These are phyloP conservation scores for Scopulariopsis brevicaulis DNA, from an alignment of 2,329 filamentous ascomycete species.

Conservation along the genomic window DNA sequence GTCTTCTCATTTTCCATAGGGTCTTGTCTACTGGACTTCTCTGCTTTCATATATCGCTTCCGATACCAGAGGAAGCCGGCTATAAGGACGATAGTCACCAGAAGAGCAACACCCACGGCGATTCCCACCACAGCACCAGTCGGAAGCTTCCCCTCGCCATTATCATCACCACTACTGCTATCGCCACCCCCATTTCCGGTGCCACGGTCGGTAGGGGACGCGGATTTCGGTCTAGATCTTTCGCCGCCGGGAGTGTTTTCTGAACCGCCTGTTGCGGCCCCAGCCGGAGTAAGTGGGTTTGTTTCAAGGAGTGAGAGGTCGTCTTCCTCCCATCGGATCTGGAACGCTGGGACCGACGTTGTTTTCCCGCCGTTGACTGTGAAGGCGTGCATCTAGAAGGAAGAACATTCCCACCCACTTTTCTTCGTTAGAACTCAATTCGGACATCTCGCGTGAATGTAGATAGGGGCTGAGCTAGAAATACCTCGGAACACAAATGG, in stretches of 20 bases:
- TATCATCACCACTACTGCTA: neutral
- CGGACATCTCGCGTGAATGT: neutral
- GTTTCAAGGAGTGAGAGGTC: conserved; percentile 3
- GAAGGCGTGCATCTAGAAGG: neutral
- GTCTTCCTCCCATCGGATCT: conserved; percentile 3
- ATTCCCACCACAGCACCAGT: neutral
- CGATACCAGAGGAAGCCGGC: neutral
- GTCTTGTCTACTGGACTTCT: neutral
- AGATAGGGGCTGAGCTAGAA: neutral
- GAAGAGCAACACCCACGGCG: neutral
- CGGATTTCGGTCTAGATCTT: neutral
- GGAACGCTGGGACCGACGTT: neutral
- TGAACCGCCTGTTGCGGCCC: neutral
- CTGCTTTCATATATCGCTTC: neutral
- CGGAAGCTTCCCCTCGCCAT: neutral
- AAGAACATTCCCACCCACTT: conserved; percentile 1
- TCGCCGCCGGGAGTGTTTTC: neutral
- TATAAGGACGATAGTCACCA: neutral
- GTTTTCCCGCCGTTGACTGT: neutral
- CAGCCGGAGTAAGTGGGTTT: neutral
- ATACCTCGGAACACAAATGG: conserved; percentile 1
- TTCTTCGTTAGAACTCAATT: neutral
- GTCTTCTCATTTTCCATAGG: neutral
- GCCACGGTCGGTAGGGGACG: neutral
- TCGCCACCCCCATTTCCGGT: neutral